A percentile compares a stretch with the other conserved stretches of the same genome.
Conservation (phyloP, 306 rosid genomes). For the Rosa multiflora region DNA sequence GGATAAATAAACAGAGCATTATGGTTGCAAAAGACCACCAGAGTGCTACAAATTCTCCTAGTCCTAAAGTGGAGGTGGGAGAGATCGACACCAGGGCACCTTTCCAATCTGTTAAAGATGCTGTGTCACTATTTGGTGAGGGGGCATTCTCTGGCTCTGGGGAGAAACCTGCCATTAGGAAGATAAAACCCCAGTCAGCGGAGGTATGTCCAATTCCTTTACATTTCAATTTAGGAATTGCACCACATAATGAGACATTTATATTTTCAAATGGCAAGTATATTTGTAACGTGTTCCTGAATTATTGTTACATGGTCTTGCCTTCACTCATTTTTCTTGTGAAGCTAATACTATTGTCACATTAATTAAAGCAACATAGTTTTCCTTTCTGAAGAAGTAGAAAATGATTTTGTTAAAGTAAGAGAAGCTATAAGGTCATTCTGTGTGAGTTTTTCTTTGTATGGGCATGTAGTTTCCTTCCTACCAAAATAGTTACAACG, state of each 20-base stretch:
- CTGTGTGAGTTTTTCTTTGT: background rate
- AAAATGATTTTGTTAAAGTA: background rate
- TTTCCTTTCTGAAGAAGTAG: background rate
- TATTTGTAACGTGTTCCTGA: background rate
- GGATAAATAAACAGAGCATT: constrained; percentile 22
- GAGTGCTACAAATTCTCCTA: constrained; percentile 58
- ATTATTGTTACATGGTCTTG: background rate
- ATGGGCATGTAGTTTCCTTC: background rate
- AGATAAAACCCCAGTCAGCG: constrained; percentile 73
- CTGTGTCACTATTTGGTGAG: constrained; percentile 85
- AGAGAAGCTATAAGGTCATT: background rate
- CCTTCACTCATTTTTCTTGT: background rate
- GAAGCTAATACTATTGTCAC: background rate
- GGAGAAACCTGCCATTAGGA: constrained; percentile 64
- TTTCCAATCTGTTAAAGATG: constrained; percentile 97
- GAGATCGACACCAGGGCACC: constrained; percentile 99
- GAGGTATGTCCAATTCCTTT: constrained; percentile 55
- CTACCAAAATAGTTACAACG: background rate
- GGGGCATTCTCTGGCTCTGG: constrained; percentile 96
- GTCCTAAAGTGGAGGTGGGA: constrained; percentile 77
- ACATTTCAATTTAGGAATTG: background rate
- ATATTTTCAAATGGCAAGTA: background rate
- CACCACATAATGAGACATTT: background rate
- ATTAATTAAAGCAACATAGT: background rate
- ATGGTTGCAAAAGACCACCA: constrained; percentile 72